Evolutionary conservation across 345 rosid species (phyloP).

Genomic region (Ceriops tagal): DNA sequence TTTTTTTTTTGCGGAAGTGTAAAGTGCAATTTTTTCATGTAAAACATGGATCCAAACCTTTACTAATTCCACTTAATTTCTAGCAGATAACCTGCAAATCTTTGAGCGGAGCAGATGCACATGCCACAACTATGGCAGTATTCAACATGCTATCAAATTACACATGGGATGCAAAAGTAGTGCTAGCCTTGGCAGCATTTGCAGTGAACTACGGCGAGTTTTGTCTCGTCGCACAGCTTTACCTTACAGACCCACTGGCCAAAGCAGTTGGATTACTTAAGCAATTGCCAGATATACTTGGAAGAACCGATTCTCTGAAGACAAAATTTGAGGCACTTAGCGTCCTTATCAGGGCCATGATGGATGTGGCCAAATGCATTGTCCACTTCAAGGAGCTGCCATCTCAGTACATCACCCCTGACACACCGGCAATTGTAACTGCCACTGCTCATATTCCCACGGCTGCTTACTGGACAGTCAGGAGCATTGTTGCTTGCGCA

Average conservation of each 20-base stretch:
- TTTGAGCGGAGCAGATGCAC: slow-evolving; percentile 20
- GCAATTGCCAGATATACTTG: slow-evolving; percentile 26
- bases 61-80: neutral
- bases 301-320: slow-evolving; percentile 18
- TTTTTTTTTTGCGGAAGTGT: neutral
- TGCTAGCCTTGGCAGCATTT: slow-evolving; percentile 25
- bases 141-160: slow-evolving; percentile 21
- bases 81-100: slow-evolving; percentile 24
- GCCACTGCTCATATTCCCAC: slow-evolving; percentile 47
- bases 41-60: neutral
- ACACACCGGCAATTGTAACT: slow-evolving; percentile 27
- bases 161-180: slow-evolving; percentile 27
- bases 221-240: slow-evolving; percentile 19
- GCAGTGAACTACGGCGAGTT: slow-evolving; percentile 29
- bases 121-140: slow-evolving; percentile 21
- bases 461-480: slow-evolving; percentile 52
- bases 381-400: slow-evolving; percentile 44
- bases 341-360: slow-evolving; percentile 39
- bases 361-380: slow-evolving; percentile 57
- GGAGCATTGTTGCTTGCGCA: slow-evolving; percentile 47
- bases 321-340: slow-evolving; percentile 36
- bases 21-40: neutral
- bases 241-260: slow-evolving; percentile 24
- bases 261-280: slow-evolving; percentile 21
- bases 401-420: slow-evolving; percentile 38